A percentile compares a stretch with the other conserved stretches of the same genome.
phyloP scores from a whole-genome alignment of 306 rosid species.

The Begonia fuchsioides region DNA sequence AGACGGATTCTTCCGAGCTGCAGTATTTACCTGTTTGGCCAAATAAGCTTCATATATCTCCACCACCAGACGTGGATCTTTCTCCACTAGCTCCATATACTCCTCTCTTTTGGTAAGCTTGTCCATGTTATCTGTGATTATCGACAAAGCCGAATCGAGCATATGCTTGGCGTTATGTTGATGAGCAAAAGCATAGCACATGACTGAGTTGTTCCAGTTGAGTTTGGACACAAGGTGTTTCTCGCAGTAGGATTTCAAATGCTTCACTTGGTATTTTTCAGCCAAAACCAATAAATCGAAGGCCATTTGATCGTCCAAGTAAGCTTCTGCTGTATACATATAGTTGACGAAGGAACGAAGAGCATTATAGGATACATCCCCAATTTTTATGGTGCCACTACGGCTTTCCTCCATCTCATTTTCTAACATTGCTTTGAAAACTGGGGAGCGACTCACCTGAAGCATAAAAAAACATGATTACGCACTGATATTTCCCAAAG shows the following conservation, averaged over 20 bases:
- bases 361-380: slow-evolving; percentile 55
- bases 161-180: slow-evolving; percentile 55
- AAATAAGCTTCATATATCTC: slow-evolving; percentile 70
- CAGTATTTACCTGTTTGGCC: slow-evolving; percentile 50
- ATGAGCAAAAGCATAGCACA: slow-evolving; percentile 47
- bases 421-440: slow-evolving; percentile 77
- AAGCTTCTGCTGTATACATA: slow-evolving; percentile 63
- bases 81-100: slow-evolving; percentile 52
- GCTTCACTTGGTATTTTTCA: slow-evolving; percentile 69
- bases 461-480: not conserved
- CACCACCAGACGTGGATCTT: slow-evolving; percentile 57
- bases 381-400: slow-evolving; percentile 63
- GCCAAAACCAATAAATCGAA: slow-evolving; percentile 46
- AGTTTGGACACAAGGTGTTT: slow-evolving; percentile 38
- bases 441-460: slow-evolving; percentile 71
- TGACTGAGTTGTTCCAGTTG: slow-evolving; percentile 55
- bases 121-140: slow-evolving; percentile 58
- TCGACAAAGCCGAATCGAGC: slow-evolving; percentile 39
- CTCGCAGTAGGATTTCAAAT: slow-evolving; percentile 64
- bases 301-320: slow-evolving; percentile 66
- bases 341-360: slow-evolving; percentile 61
- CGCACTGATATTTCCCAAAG: not conserved
- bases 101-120: slow-evolving; percentile 36
- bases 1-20: no score
- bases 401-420: slow-evolving; percentile 76